A percentile compares a stretch with the other conserved stretches of the same genome.
Evolutionary conservation across 2,329 filamentous ascomycete genomes (phyloP).

Genomic region (Fusarium haematococcum): DNA sequence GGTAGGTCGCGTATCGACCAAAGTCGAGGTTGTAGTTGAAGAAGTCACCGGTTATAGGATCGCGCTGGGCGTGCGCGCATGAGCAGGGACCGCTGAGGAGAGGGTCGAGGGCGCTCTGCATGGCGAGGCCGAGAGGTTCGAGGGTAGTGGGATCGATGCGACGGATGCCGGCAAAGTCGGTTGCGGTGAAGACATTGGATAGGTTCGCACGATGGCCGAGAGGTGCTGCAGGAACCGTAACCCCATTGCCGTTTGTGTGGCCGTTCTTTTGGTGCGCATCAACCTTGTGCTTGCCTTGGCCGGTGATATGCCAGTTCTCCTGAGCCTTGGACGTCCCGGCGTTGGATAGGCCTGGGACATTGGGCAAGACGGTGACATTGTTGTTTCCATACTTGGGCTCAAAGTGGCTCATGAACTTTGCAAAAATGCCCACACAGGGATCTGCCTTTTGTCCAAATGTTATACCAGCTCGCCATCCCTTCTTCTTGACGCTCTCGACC

Average conservation of each 20-base stretch:
- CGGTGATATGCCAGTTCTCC: not conserved
- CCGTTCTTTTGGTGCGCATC: not conserved
- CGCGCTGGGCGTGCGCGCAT: conserved; percentile 77
- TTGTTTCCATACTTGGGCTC: conserved; percentile 60
- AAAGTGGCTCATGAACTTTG: conserved; percentile 76
- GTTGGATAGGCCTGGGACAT: conserved; percentile 68
- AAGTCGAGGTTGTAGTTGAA: conserved; percentile 86
- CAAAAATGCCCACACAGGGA: conserved; percentile 79
- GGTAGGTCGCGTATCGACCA: conserved; percentile 69
- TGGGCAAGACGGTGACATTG: conserved; percentile 69
- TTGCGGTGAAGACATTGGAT: conserved; percentile 65
- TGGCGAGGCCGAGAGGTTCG: conserved; percentile 74
- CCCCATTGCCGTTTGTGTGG: not conserved
- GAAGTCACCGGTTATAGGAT: conserved; percentile 78
- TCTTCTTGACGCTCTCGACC: conserved; percentile 69
- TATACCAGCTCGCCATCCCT: conserved; percentile 66
- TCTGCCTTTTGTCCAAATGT: conserved; percentile 80
- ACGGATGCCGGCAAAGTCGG: conserved; percentile 68
- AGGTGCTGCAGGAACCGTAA: not conserved
- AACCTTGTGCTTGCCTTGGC: conserved; percentile 12
- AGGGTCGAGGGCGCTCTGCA: conserved; percentile 73
- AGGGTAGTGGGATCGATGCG: conserved; percentile 77
- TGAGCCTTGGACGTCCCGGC: conserved; percentile 12
- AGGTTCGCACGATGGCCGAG: conserved; percentile 53
- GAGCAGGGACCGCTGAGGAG: conserved; percentile 75